Evolutionary conservation across 1,284 basidiomycete species (phyloP), one percentile per base, ranked within the genome.

Genomic region (Sporisorium scitamineum): DNA sequence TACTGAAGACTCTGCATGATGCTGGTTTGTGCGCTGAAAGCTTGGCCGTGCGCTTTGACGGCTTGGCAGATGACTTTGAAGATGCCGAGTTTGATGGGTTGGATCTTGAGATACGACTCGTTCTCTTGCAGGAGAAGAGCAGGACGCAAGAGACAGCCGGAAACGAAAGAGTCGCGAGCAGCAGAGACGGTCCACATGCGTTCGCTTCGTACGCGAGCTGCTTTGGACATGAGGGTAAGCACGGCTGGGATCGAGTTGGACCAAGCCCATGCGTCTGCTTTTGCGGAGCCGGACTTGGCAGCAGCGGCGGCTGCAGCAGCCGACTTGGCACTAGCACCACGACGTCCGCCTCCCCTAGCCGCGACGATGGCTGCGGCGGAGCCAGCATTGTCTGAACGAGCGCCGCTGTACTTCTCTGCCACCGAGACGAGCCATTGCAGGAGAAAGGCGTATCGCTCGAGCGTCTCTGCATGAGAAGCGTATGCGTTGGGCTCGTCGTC

Each of bases 1-100:
- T 96, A 97, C 70, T 96, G 94, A 14, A 99, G 88, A 61, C 90
- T 91, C 85, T 97, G 95, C 86, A 95, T 92, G 86, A 99, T 94
- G 70, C 90, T 90, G 61, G 94, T 95, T 82, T 97, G 94, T 5
- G 79, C 83, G 41, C 69, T 73, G 37, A 82, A 90, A 1, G 90
- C 89, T 78, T 98, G 95, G 1, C 90, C 91, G 77, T 98, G 95
- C 75, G 92, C 90, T 84, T 97, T 98, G 75, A 97, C 94, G 0
- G 95, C 92, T 54, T 93, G 87, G 86, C 94, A 97, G 70, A 98
- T 91, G 77, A 95, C 91, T 81, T 94, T 93, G 89, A 93, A 95
- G 26, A 94, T 90, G 27, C 90, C 91, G 54, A 90, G 86, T 75
- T 90, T 91, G 86, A 95, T 92, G 16, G 90, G 88, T 42, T 89